Evolutionary conservation across 495 filamentous ascomycete species (phyloP), one percentile per base, ranked within the genome.

Genomic region (Trichoderma gamsii): DNA sequence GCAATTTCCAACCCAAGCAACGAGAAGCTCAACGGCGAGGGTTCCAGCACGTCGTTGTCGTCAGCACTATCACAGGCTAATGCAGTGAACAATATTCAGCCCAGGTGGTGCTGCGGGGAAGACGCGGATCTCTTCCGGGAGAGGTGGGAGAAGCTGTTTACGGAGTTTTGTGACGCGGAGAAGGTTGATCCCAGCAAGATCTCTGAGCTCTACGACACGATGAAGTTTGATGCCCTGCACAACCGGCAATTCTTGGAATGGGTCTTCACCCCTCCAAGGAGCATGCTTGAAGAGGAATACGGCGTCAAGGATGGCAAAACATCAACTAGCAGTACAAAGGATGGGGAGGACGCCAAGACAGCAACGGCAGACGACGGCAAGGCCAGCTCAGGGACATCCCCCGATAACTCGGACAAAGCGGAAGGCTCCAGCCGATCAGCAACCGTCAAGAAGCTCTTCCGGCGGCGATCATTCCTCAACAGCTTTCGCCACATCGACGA

Each of bases 171-270:
- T 70, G 95, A 99, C 75, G 89, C 89, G 5, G 95, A 99, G 70
- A 99, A 98, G 79, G 91, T 98, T 12, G 95, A 99, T 75, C 95
- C 95, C 0, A 96, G 92, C 81, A 98, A 98, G 80, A 92, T 99
- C 44, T 97, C 92, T 9, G 95, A 99, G 79, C 81, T 99, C 2
- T 98, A 98, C 74, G 95, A 99, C 77, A 97, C 93, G 38, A 97
- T 98, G 93, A 99, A 99, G 75, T 99, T 97, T 72, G 95, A 99
- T 73, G 95, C 96, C 2, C 84, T 99, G 29, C 95, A 99, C 76
- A 99, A 99, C 75, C 87, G 96, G 5, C 91, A 91, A 69, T 98
- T 97, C 69, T 80, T 99, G n/a, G 96, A 99, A 77, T 97, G 94
- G 89, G 90, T 97, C 3, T 98, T 99, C 73, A 96, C 92, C 69